phyloP scores from a whole-genome alignment of 202 grass and related monocot genomes.

The Schoenoplectus triqueter region DNA sequence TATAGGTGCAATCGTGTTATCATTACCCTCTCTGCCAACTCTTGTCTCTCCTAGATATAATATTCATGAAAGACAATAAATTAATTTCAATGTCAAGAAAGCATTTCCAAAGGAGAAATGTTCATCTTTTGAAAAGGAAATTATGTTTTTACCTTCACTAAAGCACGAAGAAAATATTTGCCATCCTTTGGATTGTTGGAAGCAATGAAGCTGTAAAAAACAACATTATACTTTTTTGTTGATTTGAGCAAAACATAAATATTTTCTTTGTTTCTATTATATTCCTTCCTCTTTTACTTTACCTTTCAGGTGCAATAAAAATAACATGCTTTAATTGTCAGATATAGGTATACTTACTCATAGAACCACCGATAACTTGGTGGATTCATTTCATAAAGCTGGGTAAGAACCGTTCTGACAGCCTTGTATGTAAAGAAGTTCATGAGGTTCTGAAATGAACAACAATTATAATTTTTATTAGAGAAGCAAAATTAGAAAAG shows the following conservation, averaged over 20 bases:
- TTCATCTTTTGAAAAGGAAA: not conserved
- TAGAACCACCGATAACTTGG: constrained; percentile 88
- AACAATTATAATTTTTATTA: constrained; percentile 4
- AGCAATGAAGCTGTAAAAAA: constrained; percentile 60
- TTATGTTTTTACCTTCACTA: constrained; percentile 64
- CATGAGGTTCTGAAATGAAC: constrained; percentile 68
- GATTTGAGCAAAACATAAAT: not conserved
- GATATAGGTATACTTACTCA: constrained; percentile 50
- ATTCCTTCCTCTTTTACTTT: not conserved
- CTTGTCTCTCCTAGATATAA: constrained; percentile 74
- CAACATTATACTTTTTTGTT: not conserved
- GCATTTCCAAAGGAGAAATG: not conserved
- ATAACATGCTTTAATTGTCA: not conserved
- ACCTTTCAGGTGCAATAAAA: no score
- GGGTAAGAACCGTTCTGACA: constrained; percentile 76
- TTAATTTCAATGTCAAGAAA: constrained; percentile 7
- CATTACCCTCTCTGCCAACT: constrained; percentile 89
- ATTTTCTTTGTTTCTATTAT: not conserved
- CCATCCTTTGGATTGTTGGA: constrained; percentile 80
- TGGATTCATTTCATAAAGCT: constrained; percentile 98
- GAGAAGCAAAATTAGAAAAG: not conserved
- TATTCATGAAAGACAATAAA: not conserved
- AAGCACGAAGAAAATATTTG: constrained; percentile 68
- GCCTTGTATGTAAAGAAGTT: constrained; percentile 97
- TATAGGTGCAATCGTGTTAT: constrained; percentile 85